Evolutionary conservation across 140 eudicot species (phyloP).

Genomic region (Bidens hawaiensis): DNA sequence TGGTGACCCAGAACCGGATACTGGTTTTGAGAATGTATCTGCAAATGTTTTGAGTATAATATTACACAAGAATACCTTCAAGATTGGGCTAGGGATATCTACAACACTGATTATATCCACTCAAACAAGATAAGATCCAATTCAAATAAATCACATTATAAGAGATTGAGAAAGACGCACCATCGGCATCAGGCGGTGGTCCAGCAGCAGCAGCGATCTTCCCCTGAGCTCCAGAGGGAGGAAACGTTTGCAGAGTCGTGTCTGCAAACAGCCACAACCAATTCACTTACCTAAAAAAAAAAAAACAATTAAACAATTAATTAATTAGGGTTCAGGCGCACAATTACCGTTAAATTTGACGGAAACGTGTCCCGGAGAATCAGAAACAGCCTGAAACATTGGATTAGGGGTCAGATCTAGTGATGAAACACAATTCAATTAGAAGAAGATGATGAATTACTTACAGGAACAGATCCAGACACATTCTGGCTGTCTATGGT

Average conservation of each 20-base stretch:
- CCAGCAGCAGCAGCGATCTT: conserved; percentile 69
- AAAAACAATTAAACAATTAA: neutral
- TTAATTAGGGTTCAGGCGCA: neutral
- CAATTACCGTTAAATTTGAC: conserved; percentile 73
- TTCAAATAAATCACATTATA: conserved; percentile 1
- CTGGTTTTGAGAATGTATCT: conserved; percentile 87
- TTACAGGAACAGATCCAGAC: conserved; percentile 98
- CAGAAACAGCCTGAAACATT: conserved; percentile 62
- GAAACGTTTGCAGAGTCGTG: conserved; percentile 73
- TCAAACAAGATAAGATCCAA: neutral
- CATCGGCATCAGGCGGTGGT: conserved; percentile 98
- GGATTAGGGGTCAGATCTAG: conserved; percentile 20
- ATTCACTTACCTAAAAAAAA: neutral
- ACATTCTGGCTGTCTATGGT: too few species aligned
- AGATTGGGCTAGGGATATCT: neutral
- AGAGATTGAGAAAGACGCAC: conserved; percentile 28
- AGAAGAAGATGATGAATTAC: neutral
- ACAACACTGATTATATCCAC: neutral
- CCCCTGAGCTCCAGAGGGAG: conserved; percentile 79
- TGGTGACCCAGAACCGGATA: conserved; percentile 50
- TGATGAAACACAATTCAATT: neutral
- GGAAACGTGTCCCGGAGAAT: conserved; percentile 61
- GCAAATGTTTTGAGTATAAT: too few species aligned
- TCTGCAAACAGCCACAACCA: conserved; percentile 46
- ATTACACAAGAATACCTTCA: too few species aligned